A percentile compares a stretch with the other conserved stretches of the same genome.
Evolutionary conservation across 2,329 filamentous ascomycete genomes (phyloP).

Genomic region (Fusarium xylarioides): DNA sequence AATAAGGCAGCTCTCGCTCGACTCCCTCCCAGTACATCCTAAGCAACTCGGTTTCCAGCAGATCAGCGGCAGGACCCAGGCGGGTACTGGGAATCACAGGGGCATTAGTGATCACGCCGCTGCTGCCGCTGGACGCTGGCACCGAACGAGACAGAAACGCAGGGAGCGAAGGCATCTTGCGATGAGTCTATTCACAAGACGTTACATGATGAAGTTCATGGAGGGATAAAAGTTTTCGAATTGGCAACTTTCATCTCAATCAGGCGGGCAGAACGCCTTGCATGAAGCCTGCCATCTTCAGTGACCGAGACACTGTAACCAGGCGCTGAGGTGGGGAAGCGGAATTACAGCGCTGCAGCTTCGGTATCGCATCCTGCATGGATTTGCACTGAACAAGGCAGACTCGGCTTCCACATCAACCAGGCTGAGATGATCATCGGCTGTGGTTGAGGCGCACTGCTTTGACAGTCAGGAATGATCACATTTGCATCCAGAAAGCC

Average conservation of each 20-base stretch:
- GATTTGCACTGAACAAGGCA: background rate
- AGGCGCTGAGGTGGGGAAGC: constrained; percentile 1
- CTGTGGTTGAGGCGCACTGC: background rate
- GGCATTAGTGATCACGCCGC: background rate
- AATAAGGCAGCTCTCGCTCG: constrained; percentile 46
- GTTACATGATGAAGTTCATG: background rate
- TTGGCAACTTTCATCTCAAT: background rate
- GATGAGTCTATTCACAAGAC: background rate
- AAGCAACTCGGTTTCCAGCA: constrained; percentile 10
- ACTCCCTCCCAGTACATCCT: constrained; percentile 52
- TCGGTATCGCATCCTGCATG: background rate
- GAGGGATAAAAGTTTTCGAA: background rate
- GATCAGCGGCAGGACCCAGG: background rate
- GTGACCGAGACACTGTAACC: background rate
- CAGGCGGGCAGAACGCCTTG: background rate
- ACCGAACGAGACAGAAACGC: background rate
- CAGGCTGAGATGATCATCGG: no score
- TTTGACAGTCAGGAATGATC: background rate
- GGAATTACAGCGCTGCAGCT: constrained; percentile 10
- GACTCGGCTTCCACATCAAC: background rate
- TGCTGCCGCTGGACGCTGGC: background rate
- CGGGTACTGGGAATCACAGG: background rate
- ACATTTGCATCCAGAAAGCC: background rate
- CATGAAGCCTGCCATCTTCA: background rate
- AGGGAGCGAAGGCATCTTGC: background rate